phyloP scores from a whole-genome alignment of 2,329 filamentous ascomycete genomes.

The Xylariaceae sp. region DNA sequence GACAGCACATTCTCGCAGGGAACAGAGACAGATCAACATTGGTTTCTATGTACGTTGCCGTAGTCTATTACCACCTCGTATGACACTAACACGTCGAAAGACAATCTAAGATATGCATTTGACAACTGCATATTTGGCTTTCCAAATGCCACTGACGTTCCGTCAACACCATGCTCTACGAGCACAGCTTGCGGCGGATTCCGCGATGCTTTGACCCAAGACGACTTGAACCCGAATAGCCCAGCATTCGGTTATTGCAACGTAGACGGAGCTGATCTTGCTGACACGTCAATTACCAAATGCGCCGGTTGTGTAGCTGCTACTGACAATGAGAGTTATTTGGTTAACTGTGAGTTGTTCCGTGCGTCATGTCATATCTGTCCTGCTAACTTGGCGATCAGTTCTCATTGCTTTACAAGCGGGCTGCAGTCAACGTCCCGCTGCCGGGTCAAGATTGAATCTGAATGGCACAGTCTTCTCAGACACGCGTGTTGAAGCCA shows the following conservation, averaged over 20 bases:
- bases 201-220: conserved; percentile 39
- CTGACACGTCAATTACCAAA: conserved; percentile 32
- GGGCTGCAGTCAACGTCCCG: conserved; percentile 48
- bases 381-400: conserved; percentile 23
- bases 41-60: conserved; percentile 52
- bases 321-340: conserved; percentile 39
- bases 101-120: conserved; percentile 53
- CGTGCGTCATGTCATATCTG: background rate
- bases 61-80: background rate
- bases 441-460: conserved; percentile 34
- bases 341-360: conserved; percentile 49
- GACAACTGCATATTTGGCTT: conserved; percentile 53
- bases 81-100: conserved; percentile 31
- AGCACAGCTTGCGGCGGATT: conserved; percentile 50
- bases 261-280: conserved; percentile 38
- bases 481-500: conserved; percentile 31
- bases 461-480: conserved; percentile 48
- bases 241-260: conserved; percentile 49
- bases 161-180: conserved; percentile 49
- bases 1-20: conserved; percentile 47
- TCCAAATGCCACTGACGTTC: conserved; percentile 45
- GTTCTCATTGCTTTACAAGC: conserved; percentile 51
- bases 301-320: conserved; percentile 48
- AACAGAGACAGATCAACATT: conserved; percentile 50
- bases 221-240: conserved; percentile 34